phyloP scores from a whole-genome alignment of 78 protist species.

The Pirum gemmata region DNA sequence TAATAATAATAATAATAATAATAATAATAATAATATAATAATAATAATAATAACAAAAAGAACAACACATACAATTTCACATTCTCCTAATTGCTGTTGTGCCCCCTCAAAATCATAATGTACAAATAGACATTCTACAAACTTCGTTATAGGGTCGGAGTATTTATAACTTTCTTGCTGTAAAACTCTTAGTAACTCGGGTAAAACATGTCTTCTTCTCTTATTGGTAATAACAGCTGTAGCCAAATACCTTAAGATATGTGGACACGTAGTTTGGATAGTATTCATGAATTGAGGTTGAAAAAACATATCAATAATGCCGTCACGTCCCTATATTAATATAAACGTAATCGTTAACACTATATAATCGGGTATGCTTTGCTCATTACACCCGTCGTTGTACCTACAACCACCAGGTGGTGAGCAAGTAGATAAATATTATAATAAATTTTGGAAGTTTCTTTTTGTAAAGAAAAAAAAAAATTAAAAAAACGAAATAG shows the following conservation, averaged over 20 bases:
- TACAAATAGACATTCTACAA: conserved; percentile 66
- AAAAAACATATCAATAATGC: conserved; percentile 64
- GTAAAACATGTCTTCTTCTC: conserved; percentile 52
- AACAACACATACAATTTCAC: conserved; percentile 51
- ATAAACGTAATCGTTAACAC: background rate
- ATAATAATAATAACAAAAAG: background rate
- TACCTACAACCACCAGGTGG: no score
- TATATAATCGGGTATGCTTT: no score
- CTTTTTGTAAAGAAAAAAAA: background rate
- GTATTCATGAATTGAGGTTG: conserved; percentile 58
- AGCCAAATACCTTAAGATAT: conserved; percentile 75
- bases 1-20: no score
- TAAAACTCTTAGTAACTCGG: conserved; percentile 59
- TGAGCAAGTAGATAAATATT: no score
- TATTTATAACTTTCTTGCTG: conserved; percentile 67
- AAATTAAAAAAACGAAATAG: no score
- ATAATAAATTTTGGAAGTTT: no score
- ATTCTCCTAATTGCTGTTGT: conserved; percentile 62
- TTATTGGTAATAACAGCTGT: conserved; percentile 70
- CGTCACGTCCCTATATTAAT: conserved; percentile 50
- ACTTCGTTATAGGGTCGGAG: conserved; percentile 75
- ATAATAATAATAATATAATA: background rate
- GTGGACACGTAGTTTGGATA: conserved; percentile 77
- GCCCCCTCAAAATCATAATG: conserved; percentile 80
- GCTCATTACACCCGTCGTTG: no score